Base-by-base conservation (phyloP, 2,329 filamentous ascomycete species). In the Sarocladium brachiariae region DNA sequence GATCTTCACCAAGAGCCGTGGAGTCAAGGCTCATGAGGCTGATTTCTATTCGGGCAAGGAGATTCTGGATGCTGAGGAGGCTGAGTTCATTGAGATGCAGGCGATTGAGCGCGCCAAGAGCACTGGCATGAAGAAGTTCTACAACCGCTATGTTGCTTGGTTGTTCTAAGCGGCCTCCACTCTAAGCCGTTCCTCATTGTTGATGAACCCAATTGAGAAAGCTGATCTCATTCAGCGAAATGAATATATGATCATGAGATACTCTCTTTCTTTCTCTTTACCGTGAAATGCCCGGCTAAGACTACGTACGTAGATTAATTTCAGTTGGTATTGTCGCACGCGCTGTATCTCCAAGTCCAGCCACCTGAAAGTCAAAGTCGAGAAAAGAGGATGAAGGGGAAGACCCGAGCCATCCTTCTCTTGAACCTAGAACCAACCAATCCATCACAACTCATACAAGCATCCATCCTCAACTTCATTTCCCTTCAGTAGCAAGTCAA, bases 11-110 rank as follows among this genome's bases (percentile, higher is more conserved):
- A 74, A 75, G 65, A 77, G 70, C 55, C 72, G 77, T 59, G 71
- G 75, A 8, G 63, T 87, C 49, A 71, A 73, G 54, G 70, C 84
- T 0, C 67, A 76, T 53, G 73, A 80, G 58, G 83, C 77, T 27
- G 86, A 89, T 70, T 78, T 89, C 54, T 88, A 78, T 70, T 78
- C 78, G 0, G 86, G 85, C 59, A 89, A 89, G 71, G 84, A 84
- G 50, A 74, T 78, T 53, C 86, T 89, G 56, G 86, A 89, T 65
- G 74, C 80, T 8, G 84, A 89, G 61, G 86, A 90, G 69, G 77
- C 80, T 53, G 81, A 80, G 55, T 89, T 84, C 67, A 59, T 87
- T 50, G 83, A 67, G 35, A 54, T 58, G 19, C 57, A 69, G 54
- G 62, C 61, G 43, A 57, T 61, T 7, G 58, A 60, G 34, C 54